Evolutionary conservation across 2,329 filamentous ascomycete species (phyloP).

Genomic region (Colletotrichum sidae): DNA sequence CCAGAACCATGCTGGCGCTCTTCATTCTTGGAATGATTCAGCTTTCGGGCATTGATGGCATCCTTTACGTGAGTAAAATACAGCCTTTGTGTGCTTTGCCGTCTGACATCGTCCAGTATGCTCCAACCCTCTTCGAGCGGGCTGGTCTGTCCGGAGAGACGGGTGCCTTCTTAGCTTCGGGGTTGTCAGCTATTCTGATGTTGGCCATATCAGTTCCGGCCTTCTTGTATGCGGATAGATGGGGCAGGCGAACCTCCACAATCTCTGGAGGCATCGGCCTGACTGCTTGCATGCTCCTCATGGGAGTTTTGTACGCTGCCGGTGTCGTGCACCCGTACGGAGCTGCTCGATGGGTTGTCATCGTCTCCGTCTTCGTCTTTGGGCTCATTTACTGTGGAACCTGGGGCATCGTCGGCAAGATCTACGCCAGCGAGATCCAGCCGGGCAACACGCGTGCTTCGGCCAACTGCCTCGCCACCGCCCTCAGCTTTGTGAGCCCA

Average conservation of each 20-base stretch:
- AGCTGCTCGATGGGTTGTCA: conserved; percentile 60
- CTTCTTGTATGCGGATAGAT: conserved; percentile 66
- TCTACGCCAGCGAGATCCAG: conserved; percentile 70
- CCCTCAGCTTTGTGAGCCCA: conserved; percentile 20
- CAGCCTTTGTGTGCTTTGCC: neutral
- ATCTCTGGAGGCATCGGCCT: conserved; percentile 65
- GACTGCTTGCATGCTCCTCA: conserved; percentile 62
- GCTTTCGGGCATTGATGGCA: conserved; percentile 71
- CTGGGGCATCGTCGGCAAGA: conserved; percentile 67
- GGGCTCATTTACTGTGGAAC: conserved; percentile 58
- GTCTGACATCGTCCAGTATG: conserved; percentile 56
- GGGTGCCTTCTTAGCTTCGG: conserved; percentile 70
- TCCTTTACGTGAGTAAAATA: conserved; percentile 63
- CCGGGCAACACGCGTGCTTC: conserved; percentile 63
- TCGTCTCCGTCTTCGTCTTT: conserved; percentile 62
- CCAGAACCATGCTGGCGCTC: conserved; percentile 61
- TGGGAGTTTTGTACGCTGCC: conserved; percentile 63
- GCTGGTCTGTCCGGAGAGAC: conserved; percentile 66
- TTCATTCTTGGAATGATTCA: conserved; percentile 72
- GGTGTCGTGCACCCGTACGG: conserved; percentile 54
- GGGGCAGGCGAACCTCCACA: conserved; percentile 66
- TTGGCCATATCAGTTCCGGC: conserved; percentile 68
- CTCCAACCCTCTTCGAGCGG: conserved; percentile 69
- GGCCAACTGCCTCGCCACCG: conserved; percentile 63
- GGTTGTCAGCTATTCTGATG: conserved; percentile 69